phyloP scores from a whole-genome alignment of 176 grass and related monocot genomes.

The Metroxylon sagu region DNA sequence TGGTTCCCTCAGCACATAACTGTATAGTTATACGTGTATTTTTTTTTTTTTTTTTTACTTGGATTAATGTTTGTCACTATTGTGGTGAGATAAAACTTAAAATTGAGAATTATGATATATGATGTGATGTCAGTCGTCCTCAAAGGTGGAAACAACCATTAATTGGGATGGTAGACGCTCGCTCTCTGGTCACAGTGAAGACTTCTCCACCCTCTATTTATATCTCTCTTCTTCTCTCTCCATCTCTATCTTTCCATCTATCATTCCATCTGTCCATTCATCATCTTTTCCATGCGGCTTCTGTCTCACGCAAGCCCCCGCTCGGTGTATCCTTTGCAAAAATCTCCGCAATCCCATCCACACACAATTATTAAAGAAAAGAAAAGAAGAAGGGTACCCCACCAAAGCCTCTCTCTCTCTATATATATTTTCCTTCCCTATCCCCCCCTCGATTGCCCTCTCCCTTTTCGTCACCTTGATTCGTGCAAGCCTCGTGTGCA shows the following conservation, averaged over 20 bases:
- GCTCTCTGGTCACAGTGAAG: not conserved
- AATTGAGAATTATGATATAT: not conserved
- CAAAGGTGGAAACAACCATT: conserved; percentile 20
- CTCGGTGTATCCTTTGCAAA: not conserved
- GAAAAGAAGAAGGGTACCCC: not conserved
- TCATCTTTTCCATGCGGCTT: not conserved
- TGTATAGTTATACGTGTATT: too few species aligned
- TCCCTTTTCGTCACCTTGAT: not conserved
- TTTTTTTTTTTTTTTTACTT: too few species aligned
- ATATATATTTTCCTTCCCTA: too few species aligned
- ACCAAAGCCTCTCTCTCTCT: not conserved
- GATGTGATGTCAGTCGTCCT: conserved; percentile 33
- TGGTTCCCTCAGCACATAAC: too few species aligned
- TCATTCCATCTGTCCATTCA: not conserved
- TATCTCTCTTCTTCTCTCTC: conserved; percentile 6
- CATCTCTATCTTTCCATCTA: not conserved
- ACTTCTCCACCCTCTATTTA: too few species aligned
- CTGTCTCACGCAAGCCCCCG: not conserved
- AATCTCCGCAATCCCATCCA: not conserved
- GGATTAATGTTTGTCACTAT: too few species aligned
- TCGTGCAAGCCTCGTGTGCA: conserved; percentile 6
- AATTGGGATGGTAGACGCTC: conserved; percentile 42
- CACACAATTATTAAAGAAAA: not conserved
- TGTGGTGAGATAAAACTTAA: too few species aligned
- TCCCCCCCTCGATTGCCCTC: not conserved